A percentile compares a stretch with the other conserved stretches of the same genome.
Evolutionary conservation across 768 basidiomycete species (phyloP).

Genomic region (Auriscalpium microsporum): DNA sequence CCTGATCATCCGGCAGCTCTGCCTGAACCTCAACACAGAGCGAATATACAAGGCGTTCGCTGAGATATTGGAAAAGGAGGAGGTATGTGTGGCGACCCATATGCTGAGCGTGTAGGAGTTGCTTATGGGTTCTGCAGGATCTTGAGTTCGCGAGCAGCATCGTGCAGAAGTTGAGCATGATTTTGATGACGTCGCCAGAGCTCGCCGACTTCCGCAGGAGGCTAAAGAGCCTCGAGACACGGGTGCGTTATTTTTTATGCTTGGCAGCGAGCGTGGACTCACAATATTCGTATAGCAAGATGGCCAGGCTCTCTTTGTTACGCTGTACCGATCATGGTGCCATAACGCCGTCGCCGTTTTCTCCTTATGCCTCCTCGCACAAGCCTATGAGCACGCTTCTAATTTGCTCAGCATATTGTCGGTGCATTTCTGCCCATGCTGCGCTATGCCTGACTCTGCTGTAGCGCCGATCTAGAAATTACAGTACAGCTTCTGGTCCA

Average conservation of each 20-base stretch:
- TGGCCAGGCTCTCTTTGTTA: conserved; percentile 90
- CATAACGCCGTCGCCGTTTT: conserved; percentile 97
- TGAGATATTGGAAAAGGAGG: conserved; percentile 96
- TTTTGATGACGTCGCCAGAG: conserved; percentile 93
- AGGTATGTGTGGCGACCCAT: conserved; percentile 38
- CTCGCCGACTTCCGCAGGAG: conserved; percentile 90
- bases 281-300: conserved; percentile 56
- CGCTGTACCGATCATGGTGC: conserved; percentile 95
- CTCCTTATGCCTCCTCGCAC: conserved; percentile 90
- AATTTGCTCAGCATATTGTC: conserved; percentile 95
- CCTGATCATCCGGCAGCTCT: conserved; percentile 91
- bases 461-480: conserved; percentile 91
- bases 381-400: conserved; percentile 98
- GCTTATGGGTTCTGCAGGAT: conserved; percentile 44
- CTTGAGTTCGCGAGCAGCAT: conserved; percentile 97
- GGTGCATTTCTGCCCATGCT: conserved; percentile 20
- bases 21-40: conserved; percentile 90
- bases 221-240: conserved; percentile 86
- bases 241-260: conserved; percentile 42
- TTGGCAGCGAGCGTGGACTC: background rate
- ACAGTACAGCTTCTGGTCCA: conserved; percentile 93
- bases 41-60: conserved; percentile 93
- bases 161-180: conserved; percentile 94
- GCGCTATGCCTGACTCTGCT: background rate
- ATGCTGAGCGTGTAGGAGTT: background rate